Evolutionary conservation across 768 basidiomycete genomes (phyloP).

Genomic region (Auricularia cornea): DNA sequence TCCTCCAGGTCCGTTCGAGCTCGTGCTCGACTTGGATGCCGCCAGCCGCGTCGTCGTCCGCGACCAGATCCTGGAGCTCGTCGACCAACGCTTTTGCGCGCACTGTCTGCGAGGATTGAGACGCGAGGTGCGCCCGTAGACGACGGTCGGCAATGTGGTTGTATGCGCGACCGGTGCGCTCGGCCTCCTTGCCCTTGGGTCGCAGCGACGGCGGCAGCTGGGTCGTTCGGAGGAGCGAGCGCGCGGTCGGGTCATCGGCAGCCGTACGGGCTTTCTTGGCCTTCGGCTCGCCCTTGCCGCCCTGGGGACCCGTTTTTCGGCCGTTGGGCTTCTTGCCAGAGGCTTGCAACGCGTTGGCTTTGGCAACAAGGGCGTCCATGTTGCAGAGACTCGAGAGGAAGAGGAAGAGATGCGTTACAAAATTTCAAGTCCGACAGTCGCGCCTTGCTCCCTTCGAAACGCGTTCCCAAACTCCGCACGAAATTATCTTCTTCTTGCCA

Average conservation of each 20-base stretch:
- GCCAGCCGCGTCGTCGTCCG: conserved; percentile 50
- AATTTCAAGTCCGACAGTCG: background rate
- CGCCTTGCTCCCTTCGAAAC: no score
- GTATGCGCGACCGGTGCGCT: conserved; percentile 30
- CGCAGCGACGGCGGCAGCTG: conserved; percentile 63
- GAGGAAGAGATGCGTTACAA: background rate
- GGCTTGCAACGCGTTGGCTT: conserved; percentile 51
- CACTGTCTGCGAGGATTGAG: conserved; percentile 53
- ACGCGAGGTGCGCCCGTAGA: conserved; percentile 58
- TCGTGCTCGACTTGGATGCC: conserved; percentile 65
- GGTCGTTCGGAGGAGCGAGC: conserved; percentile 51
- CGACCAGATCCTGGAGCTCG: conserved; percentile 58
- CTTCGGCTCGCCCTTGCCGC: conserved; percentile 12
- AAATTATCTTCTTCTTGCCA: no score
- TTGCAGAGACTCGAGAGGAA: background rate
- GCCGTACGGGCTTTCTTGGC: background rate
- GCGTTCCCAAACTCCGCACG: no score
- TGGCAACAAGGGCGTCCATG: conserved; percentile 71
- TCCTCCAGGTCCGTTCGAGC: conserved; percentile 86
- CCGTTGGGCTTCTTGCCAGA: conserved; percentile 30
- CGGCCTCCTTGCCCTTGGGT: conserved; percentile 26
- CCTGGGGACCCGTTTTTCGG: conserved; percentile 32
- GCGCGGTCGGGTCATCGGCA: conserved; percentile 40
- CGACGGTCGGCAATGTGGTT: conserved; percentile 66
- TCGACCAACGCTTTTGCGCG: conserved; percentile 52